phyloP scores from a whole-genome alignment of 805 yeast genomes.

The Candida silvatica region DNA sequence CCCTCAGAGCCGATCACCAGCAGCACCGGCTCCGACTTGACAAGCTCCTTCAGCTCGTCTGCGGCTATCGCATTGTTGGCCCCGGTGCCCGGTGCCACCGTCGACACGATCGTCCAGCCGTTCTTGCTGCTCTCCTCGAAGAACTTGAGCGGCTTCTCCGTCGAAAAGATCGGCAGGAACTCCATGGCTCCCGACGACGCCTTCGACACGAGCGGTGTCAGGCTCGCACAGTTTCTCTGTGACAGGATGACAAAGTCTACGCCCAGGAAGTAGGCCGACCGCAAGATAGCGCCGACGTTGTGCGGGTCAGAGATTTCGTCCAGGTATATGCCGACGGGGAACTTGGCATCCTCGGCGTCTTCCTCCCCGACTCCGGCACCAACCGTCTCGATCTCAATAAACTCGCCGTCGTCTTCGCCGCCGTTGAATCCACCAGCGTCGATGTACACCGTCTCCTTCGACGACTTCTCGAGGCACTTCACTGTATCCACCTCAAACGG shows the following conservation, averaged over 20 bases:
- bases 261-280: conserved; percentile 77
- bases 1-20: conserved; percentile 85
- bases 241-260: conserved; percentile 72
- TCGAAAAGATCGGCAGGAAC: conserved; percentile 50
- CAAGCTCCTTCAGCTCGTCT: conserved; percentile 34
- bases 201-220: conserved; percentile 73
- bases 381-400: neutral
- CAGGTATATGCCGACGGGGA: conserved; percentile 65
- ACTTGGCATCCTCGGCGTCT: conserved; percentile 15
- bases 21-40: conserved; percentile 48
- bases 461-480: conserved; percentile 2
- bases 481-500: conserved; percentile 32
- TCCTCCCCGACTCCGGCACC: neutral
- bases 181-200: conserved; percentile 84
- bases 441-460: conserved; percentile 4
- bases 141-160: conserved; percentile 52
- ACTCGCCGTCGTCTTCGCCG: neutral
- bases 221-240: conserved; percentile 59
- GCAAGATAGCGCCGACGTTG: conserved; percentile 73
- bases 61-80: conserved; percentile 17
- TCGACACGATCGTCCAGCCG: conserved; percentile 69
- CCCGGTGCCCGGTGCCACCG: conserved; percentile 35
- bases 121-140: conserved; percentile 43
- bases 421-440: neutral
- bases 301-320: conserved; percentile 85